Conservation (phyloP, 352 stramenopile species). For the Pythium dissotocum region DNA sequence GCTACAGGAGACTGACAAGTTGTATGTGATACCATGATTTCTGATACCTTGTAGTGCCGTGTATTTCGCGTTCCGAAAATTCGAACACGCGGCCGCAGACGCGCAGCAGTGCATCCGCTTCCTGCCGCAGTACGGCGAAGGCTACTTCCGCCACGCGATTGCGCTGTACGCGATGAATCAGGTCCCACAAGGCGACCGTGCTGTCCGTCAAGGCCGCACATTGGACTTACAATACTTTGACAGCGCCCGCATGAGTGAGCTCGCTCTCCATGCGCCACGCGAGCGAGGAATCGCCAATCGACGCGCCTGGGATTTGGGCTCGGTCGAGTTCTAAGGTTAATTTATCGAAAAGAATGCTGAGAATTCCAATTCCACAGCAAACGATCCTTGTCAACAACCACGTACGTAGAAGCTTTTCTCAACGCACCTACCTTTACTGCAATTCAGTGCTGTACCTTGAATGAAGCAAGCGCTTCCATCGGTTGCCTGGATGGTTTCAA, state of each 20-base stretch:
- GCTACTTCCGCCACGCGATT: constrained; percentile 31
- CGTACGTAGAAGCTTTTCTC: no score
- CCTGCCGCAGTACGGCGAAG: constrained; percentile 26
- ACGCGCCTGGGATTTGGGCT: constrained; percentile 3
- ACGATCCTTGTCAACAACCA: neutral
- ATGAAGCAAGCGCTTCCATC: no score
- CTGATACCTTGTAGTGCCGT: constrained; percentile 15
- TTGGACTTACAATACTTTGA: constrained; percentile 24
- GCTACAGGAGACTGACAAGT: neutral
- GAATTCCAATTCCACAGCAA: neutral
- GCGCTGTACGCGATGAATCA: constrained; percentile 20
- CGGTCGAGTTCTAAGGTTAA: constrained; percentile 16
- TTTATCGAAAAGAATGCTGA: constrained; percentile 6
- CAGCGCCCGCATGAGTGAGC: constrained; percentile 14
- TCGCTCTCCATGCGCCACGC: constrained; percentile 19
- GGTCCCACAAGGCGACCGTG: constrained; percentile 13
- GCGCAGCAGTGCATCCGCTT: constrained; percentile 29
- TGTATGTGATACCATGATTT: constrained; percentile 1
- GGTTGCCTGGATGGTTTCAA: no score
- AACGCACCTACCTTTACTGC: no score
- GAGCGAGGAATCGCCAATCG: constrained; percentile 8
- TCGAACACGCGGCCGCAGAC: constrained; percentile 22
- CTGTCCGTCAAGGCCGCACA: constrained; percentile 20
- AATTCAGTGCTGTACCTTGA: no score
- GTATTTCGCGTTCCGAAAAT: constrained; percentile 22